These are phyloP conservation scores for Ceratocystiopsis brevicomis DNA, from an alignment of 2,329 filamentous ascomycete genomes.

Conservation along the genomic window DNA sequence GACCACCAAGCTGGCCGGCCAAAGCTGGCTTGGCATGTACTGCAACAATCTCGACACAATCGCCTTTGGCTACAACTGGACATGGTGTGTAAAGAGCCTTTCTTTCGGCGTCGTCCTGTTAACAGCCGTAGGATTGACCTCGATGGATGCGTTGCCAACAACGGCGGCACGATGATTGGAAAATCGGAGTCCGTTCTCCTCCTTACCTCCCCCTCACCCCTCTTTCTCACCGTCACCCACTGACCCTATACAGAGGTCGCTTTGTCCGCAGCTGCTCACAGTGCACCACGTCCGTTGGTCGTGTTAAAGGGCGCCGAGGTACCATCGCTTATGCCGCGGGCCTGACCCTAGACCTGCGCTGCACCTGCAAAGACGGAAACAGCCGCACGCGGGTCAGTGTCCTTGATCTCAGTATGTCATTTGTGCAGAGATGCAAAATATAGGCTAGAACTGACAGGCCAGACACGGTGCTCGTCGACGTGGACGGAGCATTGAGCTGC, in stretches of 20 bases:
- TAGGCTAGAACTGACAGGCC: not conserved
- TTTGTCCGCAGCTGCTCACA: too few species aligned
- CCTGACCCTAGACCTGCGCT: conserved; percentile 10
- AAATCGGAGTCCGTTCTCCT: conserved; percentile 5
- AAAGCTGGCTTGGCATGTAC: conserved; percentile 19
- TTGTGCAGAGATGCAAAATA: too few species aligned
- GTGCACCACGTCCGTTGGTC: not conserved
- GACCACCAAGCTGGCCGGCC: conserved; percentile 15
- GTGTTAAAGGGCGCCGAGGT: not conserved
- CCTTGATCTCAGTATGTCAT: conserved; percentile 12
- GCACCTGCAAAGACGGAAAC: conserved; percentile 9
- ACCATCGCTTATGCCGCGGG: not conserved
- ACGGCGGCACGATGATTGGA: conserved; percentile 10
- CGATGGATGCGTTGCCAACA: conserved; percentile 15
- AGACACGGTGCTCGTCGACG: conserved; percentile 20
- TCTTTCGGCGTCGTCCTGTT: too few species aligned
- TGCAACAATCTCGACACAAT: conserved; percentile 20
- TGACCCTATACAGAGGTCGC: not conserved
- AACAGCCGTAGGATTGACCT: conserved; percentile 18
- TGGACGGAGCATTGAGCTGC: conserved; percentile 20
- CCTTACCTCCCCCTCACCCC: not conserved
- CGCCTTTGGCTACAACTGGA: conserved; percentile 21
- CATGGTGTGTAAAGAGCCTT: conserved; percentile 14
- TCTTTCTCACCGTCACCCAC: not conserved
- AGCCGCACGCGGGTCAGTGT: not conserved